Evolutionary conservation across 2,329 filamentous ascomycete species (phyloP), one percentile per base, ranked within the genome.

Genomic region (Pseudogymnoascus sp.): DNA sequence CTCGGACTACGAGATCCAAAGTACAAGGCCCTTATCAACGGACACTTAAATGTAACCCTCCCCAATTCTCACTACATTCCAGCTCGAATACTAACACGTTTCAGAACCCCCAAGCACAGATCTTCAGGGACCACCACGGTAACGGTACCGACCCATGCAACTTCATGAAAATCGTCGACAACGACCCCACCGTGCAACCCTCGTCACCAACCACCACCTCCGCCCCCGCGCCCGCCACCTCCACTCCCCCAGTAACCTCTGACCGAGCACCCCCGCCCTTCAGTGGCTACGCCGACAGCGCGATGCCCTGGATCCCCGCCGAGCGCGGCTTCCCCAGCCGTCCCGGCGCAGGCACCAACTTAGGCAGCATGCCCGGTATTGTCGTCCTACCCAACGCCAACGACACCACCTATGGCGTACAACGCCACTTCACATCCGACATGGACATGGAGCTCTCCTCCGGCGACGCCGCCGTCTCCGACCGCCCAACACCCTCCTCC

Each of bases 101-200:
- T 3, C 59, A 41, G 29, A 37, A 38, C 16, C 35, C 55, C 10
- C 61, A 38, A 62, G 59, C 63, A 41, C 21, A 49, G 11, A 62
- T 61, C 64, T 49, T 39, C 64, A 49, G 76, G 21, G 71, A 73
- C 2, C 72, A 76, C 19, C 70, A 71, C 0, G 68, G 73, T n/a
- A 26, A 43, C 29, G 78, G 80, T 8, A 77, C 81, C 49, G 76
- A 79, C 65, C 75, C 79, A 58, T 79, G 77, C 65, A 69, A 77
- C 59, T 80, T 76, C 71, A 81, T 97, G 3, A 90, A 94, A 72
- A 86, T 85, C 7, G 80, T 91, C 26, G 85, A 85, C 10, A 74
- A 85, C 59, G 77, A 81, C 55, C 59, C 26, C 12, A 49, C 16
- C 19, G 35, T 38, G 10, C 60, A 49, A 38, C 39, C 58, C 16